Conservation (phyloP, 306 rosid genomes). For the Vachellia collinsii region DNA sequence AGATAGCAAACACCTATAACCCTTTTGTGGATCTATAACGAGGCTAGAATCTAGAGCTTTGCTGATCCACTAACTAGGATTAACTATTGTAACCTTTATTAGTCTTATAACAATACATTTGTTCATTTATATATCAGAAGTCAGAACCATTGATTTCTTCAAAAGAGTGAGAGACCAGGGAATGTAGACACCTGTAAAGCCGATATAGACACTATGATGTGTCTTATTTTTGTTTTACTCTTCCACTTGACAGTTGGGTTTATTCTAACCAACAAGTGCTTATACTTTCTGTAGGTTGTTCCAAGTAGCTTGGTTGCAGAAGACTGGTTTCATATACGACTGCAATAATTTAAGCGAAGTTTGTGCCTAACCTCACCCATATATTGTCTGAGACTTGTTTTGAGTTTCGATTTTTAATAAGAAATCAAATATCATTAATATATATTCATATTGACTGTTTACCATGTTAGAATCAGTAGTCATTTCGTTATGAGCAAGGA, state of each 20-base stretch:
- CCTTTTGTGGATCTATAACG: no score
- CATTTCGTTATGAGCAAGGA: no score
- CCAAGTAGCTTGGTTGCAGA: slow-evolving; percentile 66
- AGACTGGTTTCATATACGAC: slow-evolving; percentile 65
- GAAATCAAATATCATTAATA: slow-evolving; percentile 2
- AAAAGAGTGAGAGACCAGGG: background rate
- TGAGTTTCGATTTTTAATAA: slow-evolving; percentile 5
- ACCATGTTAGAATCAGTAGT: background rate
- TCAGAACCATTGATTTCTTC: background rate
- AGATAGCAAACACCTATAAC: no score
- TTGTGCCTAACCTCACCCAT: slow-evolving; percentile 48
- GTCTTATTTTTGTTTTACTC: background rate
- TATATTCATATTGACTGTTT: slow-evolving; percentile 8
- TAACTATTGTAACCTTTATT: background rate
- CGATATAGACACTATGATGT: background rate
- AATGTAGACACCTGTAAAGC: background rate
- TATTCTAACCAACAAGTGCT: background rate
- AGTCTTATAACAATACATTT: background rate
- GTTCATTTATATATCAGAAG: background rate
- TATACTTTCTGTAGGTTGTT: slow-evolving; percentile 62
- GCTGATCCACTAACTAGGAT: no score
- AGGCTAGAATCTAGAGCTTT: no score
- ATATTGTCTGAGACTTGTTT: background rate
- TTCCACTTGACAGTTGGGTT: background rate
- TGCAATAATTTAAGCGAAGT: slow-evolving; percentile 57